Base-by-base conservation (phyloP, 2,329 filamentous ascomycete species). In the Knufia petricola region DNA sequence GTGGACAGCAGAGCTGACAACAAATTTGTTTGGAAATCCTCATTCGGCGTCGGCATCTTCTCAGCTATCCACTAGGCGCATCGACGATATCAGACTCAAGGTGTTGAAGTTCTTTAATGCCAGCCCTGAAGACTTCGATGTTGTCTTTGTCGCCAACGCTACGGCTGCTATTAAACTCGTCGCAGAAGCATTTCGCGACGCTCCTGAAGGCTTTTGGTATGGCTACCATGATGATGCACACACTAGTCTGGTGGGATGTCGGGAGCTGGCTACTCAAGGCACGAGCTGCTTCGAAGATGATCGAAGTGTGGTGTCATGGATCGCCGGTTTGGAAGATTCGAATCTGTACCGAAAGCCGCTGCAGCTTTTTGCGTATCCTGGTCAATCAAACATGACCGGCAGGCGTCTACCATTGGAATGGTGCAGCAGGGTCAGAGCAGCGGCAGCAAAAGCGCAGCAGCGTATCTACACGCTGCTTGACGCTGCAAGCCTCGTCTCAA, bases 321-420 rank as follows among this genome's bases (percentile, higher is more conserved):
- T 89, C 6, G 61, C 64, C 3, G 66, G 71, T 20, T 51, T 63
- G 26, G 47, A 47, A 15, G 36, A 10, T n/a, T 19, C 30, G 13
- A 15, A 26, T 15, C 13, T 10, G 15, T 30, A 28, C 6, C 51
- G 44, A 15, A 43, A 45, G 15, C 47, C 51, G 59, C 70, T 43
- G 59, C 60, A 32, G 43, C 64, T 86, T 1, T 87, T 96, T 63
- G 85, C 87, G 23, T 95, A 87, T 62, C 85, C 90, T 6, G 89
- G 83, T 1, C 90, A 96, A 63, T 95, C 89, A 26, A 95, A 95
- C 61, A 85, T 95, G 84, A 84, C 90, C 55, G 90, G 90, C 2
- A 77, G 75, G 19, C 79, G 86, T 46, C 74, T 87, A 51, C 86
- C 88, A 6, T 63, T 87, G 13, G 65, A 71, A 2, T 95, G 88